Conservation (phyloP, 345 rosid genomes). For the Corchorus olitorius region DNA sequence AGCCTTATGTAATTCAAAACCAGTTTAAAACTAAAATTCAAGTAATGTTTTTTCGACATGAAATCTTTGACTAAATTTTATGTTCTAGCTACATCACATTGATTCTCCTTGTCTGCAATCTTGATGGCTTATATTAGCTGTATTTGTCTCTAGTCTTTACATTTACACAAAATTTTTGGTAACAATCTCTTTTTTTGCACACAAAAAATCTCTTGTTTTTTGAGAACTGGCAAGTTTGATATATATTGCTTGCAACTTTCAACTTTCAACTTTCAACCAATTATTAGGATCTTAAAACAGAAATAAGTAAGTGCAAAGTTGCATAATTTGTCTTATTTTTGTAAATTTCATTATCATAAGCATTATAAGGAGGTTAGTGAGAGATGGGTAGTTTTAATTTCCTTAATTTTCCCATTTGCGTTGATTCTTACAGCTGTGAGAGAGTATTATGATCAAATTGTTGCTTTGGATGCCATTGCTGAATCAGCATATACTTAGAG, state of each 20-base stretch:
- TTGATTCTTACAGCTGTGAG: not conserved
- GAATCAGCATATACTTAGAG: no score
- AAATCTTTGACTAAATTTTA: slow-evolving; percentile 9
- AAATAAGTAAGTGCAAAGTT: no score
- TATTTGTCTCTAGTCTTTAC: not conserved
- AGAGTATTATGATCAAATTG: not conserved
- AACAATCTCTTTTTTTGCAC: not conserved
- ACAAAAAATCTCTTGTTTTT: no score
- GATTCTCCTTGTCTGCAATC: slow-evolving; percentile 18
- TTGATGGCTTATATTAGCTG: not conserved
- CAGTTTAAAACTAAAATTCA: not conserved
- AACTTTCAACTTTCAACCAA: not conserved
- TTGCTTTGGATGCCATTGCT: not conserved
- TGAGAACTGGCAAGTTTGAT: not conserved
- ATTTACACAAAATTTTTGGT: not conserved
- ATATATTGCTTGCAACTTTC: not conserved
- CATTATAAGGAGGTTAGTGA: no score
- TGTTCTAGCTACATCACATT: not conserved
- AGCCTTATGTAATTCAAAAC: slow-evolving; percentile 7
- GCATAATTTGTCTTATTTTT: no score
- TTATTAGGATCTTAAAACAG: not conserved
- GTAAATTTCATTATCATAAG: no score
- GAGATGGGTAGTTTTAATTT: no score
- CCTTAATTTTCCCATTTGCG: no score
- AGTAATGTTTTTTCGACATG: not conserved